Conservation (phyloP, 345 rosid species). For the Noccaea caerulescens region DNA sequence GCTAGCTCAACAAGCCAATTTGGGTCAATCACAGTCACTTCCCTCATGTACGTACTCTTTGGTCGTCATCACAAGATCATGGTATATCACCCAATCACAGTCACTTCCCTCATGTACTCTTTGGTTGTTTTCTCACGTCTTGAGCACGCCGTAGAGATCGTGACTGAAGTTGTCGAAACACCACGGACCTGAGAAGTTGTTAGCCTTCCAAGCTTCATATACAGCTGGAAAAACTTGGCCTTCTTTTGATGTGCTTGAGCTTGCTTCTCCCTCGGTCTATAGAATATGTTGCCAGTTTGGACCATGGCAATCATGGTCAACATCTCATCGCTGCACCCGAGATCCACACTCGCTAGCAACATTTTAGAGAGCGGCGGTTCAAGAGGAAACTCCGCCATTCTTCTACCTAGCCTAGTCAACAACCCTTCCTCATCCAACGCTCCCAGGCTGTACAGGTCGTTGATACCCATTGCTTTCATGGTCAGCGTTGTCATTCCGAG, state of each 20-base stretch:
- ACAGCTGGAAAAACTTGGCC: slow-evolving; percentile 89
- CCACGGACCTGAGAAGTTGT: slow-evolving; percentile 85
- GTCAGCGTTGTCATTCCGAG: slow-evolving; percentile 60
- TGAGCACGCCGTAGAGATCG: slow-evolving; percentile 80
- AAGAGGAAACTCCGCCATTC: slow-evolving; percentile 95
- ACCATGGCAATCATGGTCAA: slow-evolving; percentile 87
- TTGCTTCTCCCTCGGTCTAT: slow-evolving; percentile 89
- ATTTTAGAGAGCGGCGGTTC: slow-evolving; percentile 89
- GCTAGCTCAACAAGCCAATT: slow-evolving; percentile 90
- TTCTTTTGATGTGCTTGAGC: slow-evolving; percentile 90
- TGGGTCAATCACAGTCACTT: slow-evolving; percentile 83
- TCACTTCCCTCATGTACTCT: too few relatives aligned
- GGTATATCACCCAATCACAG: slow-evolving; percentile 95
- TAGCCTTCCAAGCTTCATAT: slow-evolving; percentile 89
- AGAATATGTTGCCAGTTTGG: slow-evolving; percentile 82
- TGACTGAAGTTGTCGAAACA: slow-evolving; percentile 86
- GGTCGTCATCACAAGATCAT: slow-evolving; percentile 87
- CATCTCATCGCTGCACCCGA: slow-evolving; percentile 58
- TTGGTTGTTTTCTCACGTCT: too few relatives aligned
- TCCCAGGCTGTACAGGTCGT: slow-evolving; percentile 75
- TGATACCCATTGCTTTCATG: slow-evolving; percentile 94
- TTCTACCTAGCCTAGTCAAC: slow-evolving; percentile 81
- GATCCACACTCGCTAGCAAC: slow-evolving; percentile 70
- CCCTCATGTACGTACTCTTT: slow-evolving; percentile 91
- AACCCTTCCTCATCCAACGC: slow-evolving; percentile 89